Evolutionary conservation across 352 stramenopile genomes (phyloP).

Genomic region (Achlya hypogyna): DNA sequence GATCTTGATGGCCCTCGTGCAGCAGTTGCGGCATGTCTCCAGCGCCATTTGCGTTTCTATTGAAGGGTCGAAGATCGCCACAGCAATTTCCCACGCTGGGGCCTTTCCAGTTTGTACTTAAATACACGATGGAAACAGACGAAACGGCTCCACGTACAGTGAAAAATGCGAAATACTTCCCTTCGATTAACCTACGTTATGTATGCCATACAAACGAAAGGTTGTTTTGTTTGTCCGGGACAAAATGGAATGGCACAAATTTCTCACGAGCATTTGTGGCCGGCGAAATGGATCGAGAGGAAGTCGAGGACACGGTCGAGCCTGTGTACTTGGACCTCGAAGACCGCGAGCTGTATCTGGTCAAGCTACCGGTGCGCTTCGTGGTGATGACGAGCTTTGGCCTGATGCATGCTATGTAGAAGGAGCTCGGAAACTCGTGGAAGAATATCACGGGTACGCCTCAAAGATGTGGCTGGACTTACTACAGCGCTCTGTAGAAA

Average conservation of each 20-base stretch:
- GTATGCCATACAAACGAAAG: too few relatives aligned
- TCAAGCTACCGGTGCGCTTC: constrained; percentile 63
- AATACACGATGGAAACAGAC: too few relatives aligned
- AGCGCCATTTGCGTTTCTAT: background rate
- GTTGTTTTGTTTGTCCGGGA: too few relatives aligned
- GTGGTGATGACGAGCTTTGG: background rate
- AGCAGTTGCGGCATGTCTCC: background rate
- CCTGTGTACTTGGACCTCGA: constrained; percentile 79
- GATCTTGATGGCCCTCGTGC: background rate
- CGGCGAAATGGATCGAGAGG: background rate
- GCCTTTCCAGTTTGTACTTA: too few relatives aligned
- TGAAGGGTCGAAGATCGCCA: too few relatives aligned
- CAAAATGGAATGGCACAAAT: too few relatives aligned
- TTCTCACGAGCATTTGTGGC: too few relatives aligned
- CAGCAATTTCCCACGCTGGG: too few relatives aligned
- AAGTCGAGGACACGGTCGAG: constrained; percentile 76
- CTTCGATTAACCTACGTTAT: too few relatives aligned
- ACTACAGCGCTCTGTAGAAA: constrained; percentile 36
- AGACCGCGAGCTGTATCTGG: constrained; percentile 80
- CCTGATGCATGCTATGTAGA: constrained; percentile 25
- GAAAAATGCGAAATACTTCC: too few relatives aligned
- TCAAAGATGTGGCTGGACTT: background rate
- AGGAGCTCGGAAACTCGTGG: constrained; percentile 59
- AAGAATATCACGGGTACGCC: constrained; percentile 69
- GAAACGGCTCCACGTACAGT: too few relatives aligned